Evolutionary conservation across 1,284 basidiomycete genomes (phyloP).

Genomic region (Tetrapyrgos nigripes): DNA sequence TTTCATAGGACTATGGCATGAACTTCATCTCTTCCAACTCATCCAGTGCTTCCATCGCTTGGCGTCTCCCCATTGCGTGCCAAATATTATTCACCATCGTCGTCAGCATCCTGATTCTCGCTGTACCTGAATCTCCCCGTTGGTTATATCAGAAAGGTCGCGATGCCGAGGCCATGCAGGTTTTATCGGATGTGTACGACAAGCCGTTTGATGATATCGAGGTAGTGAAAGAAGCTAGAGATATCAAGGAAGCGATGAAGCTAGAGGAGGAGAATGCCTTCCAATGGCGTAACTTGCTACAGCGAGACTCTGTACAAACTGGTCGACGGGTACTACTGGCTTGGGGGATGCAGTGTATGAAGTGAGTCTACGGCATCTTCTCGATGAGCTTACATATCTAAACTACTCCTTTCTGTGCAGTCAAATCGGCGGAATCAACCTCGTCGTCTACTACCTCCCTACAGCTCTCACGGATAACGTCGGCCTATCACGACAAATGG

Average conservation of each 20-base stretch:
- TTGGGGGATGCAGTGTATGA: conserved; percentile 15
- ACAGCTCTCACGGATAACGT: conserved; percentile 7
- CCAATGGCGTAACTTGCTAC: conserved; percentile 8
- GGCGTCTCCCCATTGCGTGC: conserved; percentile 11
- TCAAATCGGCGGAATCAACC: conserved; percentile 14
- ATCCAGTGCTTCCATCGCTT: conserved; percentile 6
- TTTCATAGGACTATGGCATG: conserved; percentile 12
- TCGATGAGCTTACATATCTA: not conserved
- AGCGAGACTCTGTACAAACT: conserved; percentile 9
- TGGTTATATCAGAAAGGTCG: conserved; percentile 8
- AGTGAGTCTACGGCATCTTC: not conserved
- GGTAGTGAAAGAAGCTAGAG: not conserved
- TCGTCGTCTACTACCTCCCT: conserved; percentile 13
- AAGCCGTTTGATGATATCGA: not conserved
- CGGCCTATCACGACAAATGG: conserved; percentile 3
- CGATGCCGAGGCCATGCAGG: conserved; percentile 7
- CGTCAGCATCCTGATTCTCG: conserved; percentile 6
- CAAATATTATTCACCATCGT: conserved; percentile 10
- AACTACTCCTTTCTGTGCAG: not conserved
- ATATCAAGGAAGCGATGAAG: conserved; percentile 9
- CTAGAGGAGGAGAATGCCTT: conserved; percentile 6
- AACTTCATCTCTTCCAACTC: conserved; percentile 9
- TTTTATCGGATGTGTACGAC: conserved; percentile 7
- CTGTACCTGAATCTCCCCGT: conserved; percentile 12
- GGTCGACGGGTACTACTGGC: conserved; percentile 11